phyloP scores from a whole-genome alignment of 345 rosid genomes.

The Populus tremula region DNA sequence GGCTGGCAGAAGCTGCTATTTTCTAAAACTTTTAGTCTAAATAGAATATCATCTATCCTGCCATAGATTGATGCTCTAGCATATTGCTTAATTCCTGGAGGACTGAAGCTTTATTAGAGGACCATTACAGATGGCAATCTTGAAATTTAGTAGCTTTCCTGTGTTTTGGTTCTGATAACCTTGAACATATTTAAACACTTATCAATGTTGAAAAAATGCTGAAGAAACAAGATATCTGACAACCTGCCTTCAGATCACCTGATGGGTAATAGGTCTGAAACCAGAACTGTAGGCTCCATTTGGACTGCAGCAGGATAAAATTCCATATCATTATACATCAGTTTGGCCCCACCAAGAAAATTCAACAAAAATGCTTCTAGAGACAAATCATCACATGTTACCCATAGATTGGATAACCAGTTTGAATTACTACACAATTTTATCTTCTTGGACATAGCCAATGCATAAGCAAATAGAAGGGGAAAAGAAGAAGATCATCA shows the following conservation, averaged over 20 bases:
- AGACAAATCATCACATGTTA: neutral
- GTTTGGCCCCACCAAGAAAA: neutral
- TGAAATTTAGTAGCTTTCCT: too few relatives aligned
- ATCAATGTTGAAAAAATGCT: conserved; percentile 1
- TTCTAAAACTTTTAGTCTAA: neutral
- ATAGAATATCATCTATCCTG: neutral
- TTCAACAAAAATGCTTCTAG: neutral
- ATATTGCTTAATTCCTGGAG: neutral
- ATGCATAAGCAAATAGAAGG: too few relatives aligned
- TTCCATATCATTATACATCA: conserved; percentile 2
- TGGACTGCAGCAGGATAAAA: conserved; percentile 52
- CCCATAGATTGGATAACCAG: too few relatives aligned
- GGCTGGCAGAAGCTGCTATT: too few relatives aligned
- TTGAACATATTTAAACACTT: neutral
- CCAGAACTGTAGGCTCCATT: conserved; percentile 98
- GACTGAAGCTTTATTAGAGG: too few relatives aligned
- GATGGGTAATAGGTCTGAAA: conserved; percentile 91
- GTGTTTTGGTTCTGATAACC: too few relatives aligned
- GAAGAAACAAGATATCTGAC: conserved; percentile 27
- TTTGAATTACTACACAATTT: too few relatives aligned
- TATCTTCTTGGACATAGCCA: too few relatives aligned
- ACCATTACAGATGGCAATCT: too few relatives aligned
- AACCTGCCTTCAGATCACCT: conserved; percentile 81
- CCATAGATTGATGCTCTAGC: neutral
- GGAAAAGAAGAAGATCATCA: too few relatives aligned